Base-by-base conservation (phyloP, 2,329 filamentous ascomycete species). In the Emericellopsis cladophorae region DNA sequence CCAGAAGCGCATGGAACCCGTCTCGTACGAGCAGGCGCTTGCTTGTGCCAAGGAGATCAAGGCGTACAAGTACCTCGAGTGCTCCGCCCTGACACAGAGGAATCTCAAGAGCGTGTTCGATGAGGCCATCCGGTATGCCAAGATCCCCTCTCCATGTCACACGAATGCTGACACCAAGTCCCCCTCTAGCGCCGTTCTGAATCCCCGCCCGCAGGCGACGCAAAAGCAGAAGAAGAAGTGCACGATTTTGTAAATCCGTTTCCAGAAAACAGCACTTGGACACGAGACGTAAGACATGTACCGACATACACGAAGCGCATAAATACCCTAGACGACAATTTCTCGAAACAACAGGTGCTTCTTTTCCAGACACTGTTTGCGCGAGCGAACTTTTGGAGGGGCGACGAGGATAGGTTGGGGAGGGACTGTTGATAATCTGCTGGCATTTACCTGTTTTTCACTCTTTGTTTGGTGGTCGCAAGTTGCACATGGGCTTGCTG, bases 71-170 rank as follows among this genome's bases (percentile, higher is more conserved):
- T 98, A 98, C 66, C 75, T 96, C 34, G 92, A 98, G 67, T 98
- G 92, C 68, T 96, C 92, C 40, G 92, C 92, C 37, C 70, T 98
- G 51, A 98, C 92, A 31, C 92, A 96, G 70, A 75, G 90, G 56
- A 95, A 95, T 63, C 66, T 98, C 53, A 98, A 98, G 80, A 94
- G 87, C 55, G 92, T 98, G 38, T 98, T 98, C 58, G 92, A 98
- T 58, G 90, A 95, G 66, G 92, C 92, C 29, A 98, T 98, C 58
- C 82, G 92, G 92, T 96, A 68, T 53, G 81, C 66, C n/a, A 15
- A 10, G n/a, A 15, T 14, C 32, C 4, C 32, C 9, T 15, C 9
- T 35, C n/a, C n/a, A 12, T 12, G 26, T 29, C 7, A 12, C 26
- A 29, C 26, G 32, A 11, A 10, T 35, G 32, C n/a, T 35, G 9